A percentile compares a stretch with the other conserved stretches of the same genome.
These are phyloP conservation scores for Plectosphaerella plurivora DNA, from an alignment of 2,329 filamentous ascomycete genomes.

Conservation along the genomic window DNA sequence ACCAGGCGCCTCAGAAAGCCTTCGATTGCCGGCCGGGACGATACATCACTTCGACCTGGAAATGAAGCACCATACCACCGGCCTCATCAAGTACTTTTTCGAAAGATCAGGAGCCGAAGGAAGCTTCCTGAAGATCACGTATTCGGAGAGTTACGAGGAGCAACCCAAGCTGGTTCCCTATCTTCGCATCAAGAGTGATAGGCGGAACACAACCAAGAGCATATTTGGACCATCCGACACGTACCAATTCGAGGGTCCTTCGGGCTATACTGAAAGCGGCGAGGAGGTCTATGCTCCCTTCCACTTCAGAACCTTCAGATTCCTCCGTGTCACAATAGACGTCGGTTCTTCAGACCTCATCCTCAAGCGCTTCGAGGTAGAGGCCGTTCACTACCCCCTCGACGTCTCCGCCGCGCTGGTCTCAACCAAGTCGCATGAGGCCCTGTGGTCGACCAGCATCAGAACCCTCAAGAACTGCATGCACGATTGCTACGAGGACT, in stretches of 20 bases:
- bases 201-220: not conserved
- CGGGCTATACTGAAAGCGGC: not conserved
- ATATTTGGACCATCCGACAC: constrained; percentile 2
- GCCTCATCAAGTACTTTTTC: not conserved
- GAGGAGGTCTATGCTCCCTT: constrained; percentile 9
- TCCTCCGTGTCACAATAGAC: constrained; percentile 7
- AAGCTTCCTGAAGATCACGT: not conserved
- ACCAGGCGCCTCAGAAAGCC: no score
- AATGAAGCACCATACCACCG: not conserved
- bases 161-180: not conserved
- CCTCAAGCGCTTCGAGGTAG: constrained; percentile 6
- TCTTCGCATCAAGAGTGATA: not conserved
- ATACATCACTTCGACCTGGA: constrained; percentile 1
- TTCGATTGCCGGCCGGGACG: not conserved
- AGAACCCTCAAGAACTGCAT: constrained; percentile 18
- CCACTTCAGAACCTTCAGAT: constrained; percentile 12
- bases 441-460: constrained; percentile 18
- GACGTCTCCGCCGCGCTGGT: constrained; percentile 5
- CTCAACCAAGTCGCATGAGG: not conserved
- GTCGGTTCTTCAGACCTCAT: not conserved
- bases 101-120: not conserved
- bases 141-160: constrained; percentile 6
- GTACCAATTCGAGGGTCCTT: not conserved
- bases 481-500: constrained; percentile 26
- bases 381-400: constrained; percentile 9